Evolutionary conservation across 331 rosid species (phyloP), one percentile per base, ranked within the genome.

Genomic region (Pyrus hybrid): DNA sequence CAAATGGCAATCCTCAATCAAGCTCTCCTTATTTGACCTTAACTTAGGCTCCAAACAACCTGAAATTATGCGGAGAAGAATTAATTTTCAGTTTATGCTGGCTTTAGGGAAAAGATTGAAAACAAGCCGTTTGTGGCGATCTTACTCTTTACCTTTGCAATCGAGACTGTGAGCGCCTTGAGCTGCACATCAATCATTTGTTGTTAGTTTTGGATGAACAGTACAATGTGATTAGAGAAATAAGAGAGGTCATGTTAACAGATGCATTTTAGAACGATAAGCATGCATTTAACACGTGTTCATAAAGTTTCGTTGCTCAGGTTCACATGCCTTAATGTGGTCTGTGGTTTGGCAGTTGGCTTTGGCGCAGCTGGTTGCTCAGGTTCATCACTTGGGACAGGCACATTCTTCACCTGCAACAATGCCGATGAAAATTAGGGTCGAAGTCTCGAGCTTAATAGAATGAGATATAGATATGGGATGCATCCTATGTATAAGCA

Each of bases 371-470:
- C 76, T 58, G 82, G 84, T 57, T 71, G 77, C 32, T 61, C 85
- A 80, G 86, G 72, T 72, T 87, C 93, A 13, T 88, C 93, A 69
- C 76, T 76, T 54, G 87, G 81, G 76, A 88, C 26, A 17, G 90
- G 86, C 21, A 90, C 80, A 47, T 73, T 90, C 80, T 91, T 90
- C 64, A 76, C 96, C 98, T 93, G 89, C 37, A 68, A 80, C 72
- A 79, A 83, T 74, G 45, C 66, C 62, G 35, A 26, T 47, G 21
- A 23, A 74, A 54, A 4, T 26, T 10, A 43, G 66, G 21, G 29
- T 73, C 45, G 2, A 16, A 56, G 12, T 23, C 60, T 60, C 47
- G 60, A 63, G 9, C 30, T 17, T 47, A 18, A 37, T 60, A 37
- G n/a, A 32, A 37, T 16, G 28, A 25, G 2, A 21, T 21, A 21